Percentiles rank a stretch among this genome's conserved stretches.
phyloP scores from a whole-genome alignment of 495 filamentous ascomycete genomes.

The Geopyxis carbonaria region DNA sequence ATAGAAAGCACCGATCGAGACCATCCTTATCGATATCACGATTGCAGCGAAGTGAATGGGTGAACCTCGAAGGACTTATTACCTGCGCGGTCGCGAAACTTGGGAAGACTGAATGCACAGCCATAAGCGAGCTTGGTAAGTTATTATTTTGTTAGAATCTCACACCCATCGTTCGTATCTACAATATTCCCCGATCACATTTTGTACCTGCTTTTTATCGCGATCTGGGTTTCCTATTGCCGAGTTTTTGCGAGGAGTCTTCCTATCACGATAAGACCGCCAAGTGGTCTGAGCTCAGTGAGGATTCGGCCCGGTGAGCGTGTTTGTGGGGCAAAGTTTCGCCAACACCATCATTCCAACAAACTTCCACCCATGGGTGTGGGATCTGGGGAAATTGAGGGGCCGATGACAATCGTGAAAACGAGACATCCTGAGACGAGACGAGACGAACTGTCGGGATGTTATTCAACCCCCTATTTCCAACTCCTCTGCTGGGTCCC shows the following conservation, averaged over 20 bases:
- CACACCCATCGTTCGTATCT: conserved; percentile 2
- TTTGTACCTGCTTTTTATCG: conserved; percentile 1
- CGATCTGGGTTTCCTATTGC: no score
- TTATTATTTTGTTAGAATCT: conserved; percentile 9
- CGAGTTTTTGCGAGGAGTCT: conserved; percentile 1
- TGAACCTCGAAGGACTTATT: conserved; percentile 18
- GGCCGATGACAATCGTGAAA: no score
- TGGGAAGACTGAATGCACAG: conserved; percentile 16
- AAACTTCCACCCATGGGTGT: no score
- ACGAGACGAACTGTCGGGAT: no score
- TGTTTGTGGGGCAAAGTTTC: no score
- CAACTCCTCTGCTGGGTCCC: no score
- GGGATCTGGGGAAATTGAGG: no score
- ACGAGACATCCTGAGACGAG: no score
- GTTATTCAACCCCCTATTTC: no score
- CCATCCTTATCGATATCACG: conserved; percentile 6
- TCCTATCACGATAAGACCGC: conserved; percentile 9
- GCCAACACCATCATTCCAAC: no score
- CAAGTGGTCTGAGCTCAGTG: no score
- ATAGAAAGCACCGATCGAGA: conserved; percentile 1
- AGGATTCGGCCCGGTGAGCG: no score
- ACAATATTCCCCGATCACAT: conserved; percentile 1
- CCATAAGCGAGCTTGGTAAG: conserved; percentile 24
- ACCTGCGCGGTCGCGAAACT: conserved; percentile 14
- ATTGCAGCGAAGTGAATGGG: conserved; percentile 18